These are phyloP conservation scores for Pythium pyrilobum DNA, from an alignment of 352 stramenopile species.

Conservation along the genomic window DNA sequence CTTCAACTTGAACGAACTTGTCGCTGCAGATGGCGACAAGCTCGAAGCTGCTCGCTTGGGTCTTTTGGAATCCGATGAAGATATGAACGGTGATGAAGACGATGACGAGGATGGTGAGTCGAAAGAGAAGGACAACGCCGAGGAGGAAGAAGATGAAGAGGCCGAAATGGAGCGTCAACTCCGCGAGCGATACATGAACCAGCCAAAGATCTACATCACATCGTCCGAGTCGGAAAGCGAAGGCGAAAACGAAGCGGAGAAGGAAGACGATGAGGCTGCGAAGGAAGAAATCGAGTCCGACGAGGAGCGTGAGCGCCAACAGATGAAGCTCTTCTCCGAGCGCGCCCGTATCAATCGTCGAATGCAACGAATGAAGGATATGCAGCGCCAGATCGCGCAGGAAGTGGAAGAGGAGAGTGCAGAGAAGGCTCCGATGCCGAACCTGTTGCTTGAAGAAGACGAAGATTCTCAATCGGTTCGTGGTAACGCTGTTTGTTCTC, in stretches of 20 bases:
- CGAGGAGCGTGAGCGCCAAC: constrained; percentile 72
- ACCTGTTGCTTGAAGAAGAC: constrained; percentile 69
- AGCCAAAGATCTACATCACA: constrained; percentile 85
- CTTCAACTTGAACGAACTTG: constrained; percentile 80
- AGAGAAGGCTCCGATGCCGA: constrained; percentile 30
- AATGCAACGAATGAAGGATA: constrained; percentile 82
- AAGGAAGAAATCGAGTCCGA: constrained; percentile 65
- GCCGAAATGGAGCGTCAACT: constrained; percentile 77
- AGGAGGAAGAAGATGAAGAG: constrained; percentile 71
- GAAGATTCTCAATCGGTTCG: constrained; percentile 72
- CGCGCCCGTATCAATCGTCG: constrained; percentile 75
- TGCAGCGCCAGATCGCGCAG: constrained; percentile 55
- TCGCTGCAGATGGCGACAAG: constrained; percentile 75
- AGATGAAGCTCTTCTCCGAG: constrained; percentile 86
- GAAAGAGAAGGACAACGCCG: constrained; percentile 25
- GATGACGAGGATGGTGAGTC: constrained; percentile 35
- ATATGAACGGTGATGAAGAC: constrained; percentile 51
- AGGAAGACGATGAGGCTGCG: constrained; percentile 47
- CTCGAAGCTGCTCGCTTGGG: constrained; percentile 71
- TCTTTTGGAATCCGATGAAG: constrained; percentile 76
- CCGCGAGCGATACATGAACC: constrained; percentile 61
- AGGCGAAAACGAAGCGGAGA: constrained; percentile 41
- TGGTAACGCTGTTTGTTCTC: too few relatives aligned
- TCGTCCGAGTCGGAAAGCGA: constrained; percentile 79
- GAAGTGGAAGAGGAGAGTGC: constrained; percentile 32